Evolutionary conservation across 345 rosid species (phyloP).

Genomic region (Turnera subulata): DNA sequence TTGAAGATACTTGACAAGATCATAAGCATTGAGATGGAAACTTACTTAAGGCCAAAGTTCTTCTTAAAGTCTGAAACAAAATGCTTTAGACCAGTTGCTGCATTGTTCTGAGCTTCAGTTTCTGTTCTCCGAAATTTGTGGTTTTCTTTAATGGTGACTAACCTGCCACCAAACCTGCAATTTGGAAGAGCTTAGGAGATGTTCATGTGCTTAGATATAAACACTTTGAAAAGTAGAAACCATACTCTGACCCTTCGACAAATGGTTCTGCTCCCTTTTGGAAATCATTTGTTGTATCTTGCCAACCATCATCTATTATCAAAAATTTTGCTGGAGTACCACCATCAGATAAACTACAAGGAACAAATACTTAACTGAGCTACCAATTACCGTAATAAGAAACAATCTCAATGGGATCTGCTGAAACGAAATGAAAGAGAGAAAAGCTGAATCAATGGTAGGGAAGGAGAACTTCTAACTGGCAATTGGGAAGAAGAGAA

Average conservation of each 20-base stretch:
- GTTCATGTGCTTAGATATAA: neutral
- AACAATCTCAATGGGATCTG: too few relatives aligned
- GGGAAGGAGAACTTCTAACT: too few relatives aligned
- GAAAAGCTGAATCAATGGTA: too few relatives aligned
- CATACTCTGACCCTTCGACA: conserved; percentile 52
- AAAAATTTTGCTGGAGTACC: conserved; percentile 54
- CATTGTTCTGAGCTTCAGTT: conserved; percentile 21
- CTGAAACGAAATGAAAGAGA: too few relatives aligned
- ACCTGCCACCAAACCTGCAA: conserved; percentile 55
- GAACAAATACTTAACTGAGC: neutral
- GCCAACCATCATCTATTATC: conserved; percentile 67
- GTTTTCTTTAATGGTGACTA: conserved; percentile 45
- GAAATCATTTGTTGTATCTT: conserved; percentile 47
- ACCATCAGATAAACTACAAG: conserved; percentile 45
- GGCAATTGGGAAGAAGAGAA: too few relatives aligned
- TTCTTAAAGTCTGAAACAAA: conserved; percentile 46
- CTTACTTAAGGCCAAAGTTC: conserved; percentile 44
- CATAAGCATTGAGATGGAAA: too few relatives aligned
- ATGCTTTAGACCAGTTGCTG: conserved; percentile 38
- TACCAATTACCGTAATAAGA: neutral
- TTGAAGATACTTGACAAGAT: neutral
- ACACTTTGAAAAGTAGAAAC: neutral
- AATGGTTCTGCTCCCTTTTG: conserved; percentile 47
- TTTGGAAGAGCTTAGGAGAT: conserved; percentile 3
- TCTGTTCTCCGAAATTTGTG: conserved; percentile 33